A percentile compares a stretch with the other conserved stretches of the same genome.
Evolutionary conservation across 2,329 filamentous ascomycete species (phyloP).

Genomic region (Mycosphaerella arachidis): DNA sequence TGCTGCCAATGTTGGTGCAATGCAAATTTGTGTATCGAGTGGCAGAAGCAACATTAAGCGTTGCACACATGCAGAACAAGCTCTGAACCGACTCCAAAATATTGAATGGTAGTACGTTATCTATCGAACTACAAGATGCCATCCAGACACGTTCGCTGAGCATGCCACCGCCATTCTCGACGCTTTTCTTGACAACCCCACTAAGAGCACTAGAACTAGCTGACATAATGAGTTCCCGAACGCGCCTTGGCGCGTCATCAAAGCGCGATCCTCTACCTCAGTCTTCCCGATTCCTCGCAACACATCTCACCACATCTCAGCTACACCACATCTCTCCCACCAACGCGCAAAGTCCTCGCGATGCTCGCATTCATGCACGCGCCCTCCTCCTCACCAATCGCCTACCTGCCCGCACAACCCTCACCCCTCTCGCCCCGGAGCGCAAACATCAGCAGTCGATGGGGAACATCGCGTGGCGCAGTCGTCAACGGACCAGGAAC

Average conservation of each 20-base stretch:
- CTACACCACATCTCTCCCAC: neutral
- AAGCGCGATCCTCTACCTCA: neutral
- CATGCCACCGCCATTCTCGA: neutral
- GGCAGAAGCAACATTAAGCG: no score
- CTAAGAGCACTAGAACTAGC: neutral
- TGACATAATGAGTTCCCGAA: neutral
- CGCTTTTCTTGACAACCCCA: neutral
- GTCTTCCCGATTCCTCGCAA: neutral
- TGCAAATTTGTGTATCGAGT: no score
- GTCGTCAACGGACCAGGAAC: neutral
- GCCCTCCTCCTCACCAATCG: conserved; percentile 18
- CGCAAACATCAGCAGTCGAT: conserved; percentile 33
- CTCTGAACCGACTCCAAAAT: no score
- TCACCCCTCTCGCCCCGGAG: conserved; percentile 45
- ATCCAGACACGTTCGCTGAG: neutral
- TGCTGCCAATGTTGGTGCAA: neutral
- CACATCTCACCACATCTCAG: neutral
- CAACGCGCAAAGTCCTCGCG: neutral
- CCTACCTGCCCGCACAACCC: conserved; percentile 30
- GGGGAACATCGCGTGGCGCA: neutral
- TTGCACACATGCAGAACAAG: no score
- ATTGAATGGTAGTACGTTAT: no score
- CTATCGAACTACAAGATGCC: no score
- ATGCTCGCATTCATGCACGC: conserved; percentile 14
- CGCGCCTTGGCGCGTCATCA: neutral